Conservation (phyloP, 2,329 filamentous ascomycete genomes). For the Beauveria sp. region DNA sequence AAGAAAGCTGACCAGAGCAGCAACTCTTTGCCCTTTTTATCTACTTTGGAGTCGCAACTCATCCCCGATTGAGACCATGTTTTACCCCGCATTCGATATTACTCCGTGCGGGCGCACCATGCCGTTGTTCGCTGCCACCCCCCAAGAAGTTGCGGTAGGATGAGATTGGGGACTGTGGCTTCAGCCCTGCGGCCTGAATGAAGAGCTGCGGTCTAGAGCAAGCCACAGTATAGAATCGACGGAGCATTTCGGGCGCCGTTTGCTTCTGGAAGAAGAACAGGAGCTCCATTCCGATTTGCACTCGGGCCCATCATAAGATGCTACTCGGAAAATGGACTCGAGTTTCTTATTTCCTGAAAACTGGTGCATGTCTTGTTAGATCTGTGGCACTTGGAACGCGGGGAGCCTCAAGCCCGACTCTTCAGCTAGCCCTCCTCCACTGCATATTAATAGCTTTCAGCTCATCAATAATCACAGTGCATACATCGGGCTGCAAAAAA, state of each 20-base stretch:
- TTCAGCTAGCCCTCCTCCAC: too few species aligned
- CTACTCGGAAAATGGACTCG: too few species aligned
- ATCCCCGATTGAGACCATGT: neutral
- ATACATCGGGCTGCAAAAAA: too few species aligned
- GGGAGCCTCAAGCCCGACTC: too few species aligned
- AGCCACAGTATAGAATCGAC: neutral
- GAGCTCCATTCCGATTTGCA: neutral
- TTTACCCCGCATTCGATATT: slow-evolving; percentile 2
- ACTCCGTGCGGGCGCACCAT: neutral
- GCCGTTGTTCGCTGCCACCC: too few species aligned
- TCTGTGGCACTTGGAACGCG: too few species aligned
- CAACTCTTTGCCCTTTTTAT: neutral
- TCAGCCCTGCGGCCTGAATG: neutral
- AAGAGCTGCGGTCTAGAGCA: neutral
- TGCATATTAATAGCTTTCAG: too few species aligned
- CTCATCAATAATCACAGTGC: too few species aligned
- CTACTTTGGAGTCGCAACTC: neutral
- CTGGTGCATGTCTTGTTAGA: too few species aligned
- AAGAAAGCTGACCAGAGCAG: neutral
- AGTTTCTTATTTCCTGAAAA: too few species aligned
- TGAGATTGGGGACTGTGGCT: neutral
- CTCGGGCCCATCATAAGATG: too few species aligned
- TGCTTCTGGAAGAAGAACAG: neutral
- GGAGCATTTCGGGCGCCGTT: neutral
- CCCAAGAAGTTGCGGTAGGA: too few species aligned